Evolutionary conservation across 2,329 filamentous ascomycete species (phyloP).

Genomic region (Beauveria asiatica): DNA sequence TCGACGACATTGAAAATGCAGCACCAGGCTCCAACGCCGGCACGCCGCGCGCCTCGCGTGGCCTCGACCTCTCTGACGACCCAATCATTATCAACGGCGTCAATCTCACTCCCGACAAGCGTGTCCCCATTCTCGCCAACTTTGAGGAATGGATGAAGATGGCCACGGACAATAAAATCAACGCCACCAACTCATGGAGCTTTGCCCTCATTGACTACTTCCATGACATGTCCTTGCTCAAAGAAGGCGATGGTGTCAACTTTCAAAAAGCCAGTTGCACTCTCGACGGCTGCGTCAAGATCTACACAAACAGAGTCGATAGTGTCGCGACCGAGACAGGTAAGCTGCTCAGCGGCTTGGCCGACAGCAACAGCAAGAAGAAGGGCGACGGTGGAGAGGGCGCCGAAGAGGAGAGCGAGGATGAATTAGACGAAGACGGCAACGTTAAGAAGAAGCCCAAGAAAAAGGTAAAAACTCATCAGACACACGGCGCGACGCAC

Average conservation of each 20-base stretch:
- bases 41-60: conserved; percentile 36
- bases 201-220: conserved; percentile 99
- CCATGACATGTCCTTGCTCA: conserved; percentile 95
- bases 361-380: conserved; percentile 75
- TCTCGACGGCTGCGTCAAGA: conserved; percentile 95
- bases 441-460: conserved; percentile 54
- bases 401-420: conserved; percentile 59
- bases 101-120: conserved; percentile 90
- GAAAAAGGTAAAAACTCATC: conserved; percentile 56
- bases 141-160: conserved; percentile 99
- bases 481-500: neutral
- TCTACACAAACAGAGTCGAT: conserved; percentile 96
- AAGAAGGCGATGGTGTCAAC: conserved; percentile 94
- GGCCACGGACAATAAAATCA: conserved; percentile 99
- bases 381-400: conserved; percentile 57
- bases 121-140: conserved; percentile 89
- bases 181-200: conserved; percentile 97
- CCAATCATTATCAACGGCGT: conserved; percentile 60
- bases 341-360: conserved; percentile 85
- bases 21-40: conserved; percentile 46
- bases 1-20: conserved; percentile 49
- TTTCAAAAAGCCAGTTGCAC: conserved; percentile 98
- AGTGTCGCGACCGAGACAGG: conserved; percentile 97
- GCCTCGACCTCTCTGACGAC: conserved; percentile 42
- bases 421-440: conserved; percentile 56